Evolutionary conservation across 2,329 filamentous ascomycete genomes (phyloP).

Genomic region (Colletotrichum sp.): DNA sequence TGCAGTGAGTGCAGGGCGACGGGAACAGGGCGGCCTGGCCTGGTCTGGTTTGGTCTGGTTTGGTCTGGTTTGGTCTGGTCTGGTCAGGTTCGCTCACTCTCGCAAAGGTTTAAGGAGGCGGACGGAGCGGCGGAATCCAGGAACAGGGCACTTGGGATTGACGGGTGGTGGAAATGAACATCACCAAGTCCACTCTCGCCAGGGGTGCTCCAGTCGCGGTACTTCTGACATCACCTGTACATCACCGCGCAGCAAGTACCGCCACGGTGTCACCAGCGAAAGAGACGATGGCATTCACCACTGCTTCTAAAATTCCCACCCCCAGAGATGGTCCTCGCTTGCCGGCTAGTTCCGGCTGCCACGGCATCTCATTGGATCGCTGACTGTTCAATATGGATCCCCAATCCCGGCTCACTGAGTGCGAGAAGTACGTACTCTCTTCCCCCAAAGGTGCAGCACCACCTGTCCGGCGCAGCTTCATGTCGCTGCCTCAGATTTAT

Average conservation of each 20-base stretch:
- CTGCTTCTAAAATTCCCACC: not conserved
- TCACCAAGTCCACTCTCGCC: not conserved
- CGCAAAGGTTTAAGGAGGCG: not conserved
- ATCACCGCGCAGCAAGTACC: not conserved
- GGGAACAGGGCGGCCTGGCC: not conserved
- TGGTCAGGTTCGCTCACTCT: not conserved
- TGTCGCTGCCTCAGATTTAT: not conserved
- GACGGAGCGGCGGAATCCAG: constrained; percentile 12
- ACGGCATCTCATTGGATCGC: not conserved
- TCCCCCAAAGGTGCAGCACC: not conserved
- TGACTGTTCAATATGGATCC: not conserved
- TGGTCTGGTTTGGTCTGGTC: not conserved
- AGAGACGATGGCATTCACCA: not conserved
- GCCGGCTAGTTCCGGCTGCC: not conserved
- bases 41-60: not conserved
- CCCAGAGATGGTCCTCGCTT: not conserved
- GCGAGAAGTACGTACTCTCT: not conserved
- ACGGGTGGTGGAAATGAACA: constrained; percentile 17
- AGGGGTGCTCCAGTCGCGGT: not conserved
- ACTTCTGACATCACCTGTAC: not conserved
- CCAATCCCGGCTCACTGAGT: not conserved
- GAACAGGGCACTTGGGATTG: constrained; percentile 17
- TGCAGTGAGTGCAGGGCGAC: not conserved
- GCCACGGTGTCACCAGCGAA: not conserved
- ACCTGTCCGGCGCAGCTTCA: not conserved